A percentile compares a stretch with the other conserved stretches of the same genome.
Conservation (phyloP, 768 basidiomycete genomes). For the Tulasnella sp. region DNA sequence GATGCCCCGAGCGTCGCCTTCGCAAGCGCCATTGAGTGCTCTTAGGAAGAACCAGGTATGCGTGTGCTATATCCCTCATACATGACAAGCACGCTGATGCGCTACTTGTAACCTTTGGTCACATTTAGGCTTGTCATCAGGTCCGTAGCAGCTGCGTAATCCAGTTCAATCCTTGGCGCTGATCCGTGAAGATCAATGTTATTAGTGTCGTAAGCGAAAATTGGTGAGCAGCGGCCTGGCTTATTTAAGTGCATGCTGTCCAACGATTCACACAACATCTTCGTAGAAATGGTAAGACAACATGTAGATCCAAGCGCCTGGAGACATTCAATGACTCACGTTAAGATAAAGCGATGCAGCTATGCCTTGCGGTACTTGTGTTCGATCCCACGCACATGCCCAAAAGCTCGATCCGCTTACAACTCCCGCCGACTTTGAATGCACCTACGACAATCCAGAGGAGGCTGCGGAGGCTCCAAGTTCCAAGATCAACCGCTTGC, state of each 20-base stretch:
- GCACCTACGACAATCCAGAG: constrained; percentile 12
- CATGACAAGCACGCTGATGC: neutral
- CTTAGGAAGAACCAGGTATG: neutral
- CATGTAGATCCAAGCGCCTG: neutral
- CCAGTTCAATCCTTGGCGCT: neutral
- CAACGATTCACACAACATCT: neutral
- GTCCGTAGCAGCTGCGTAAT: neutral
- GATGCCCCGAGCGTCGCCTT: too few species aligned
- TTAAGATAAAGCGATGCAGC: neutral
- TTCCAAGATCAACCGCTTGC: neutral
- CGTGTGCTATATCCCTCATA: neutral
- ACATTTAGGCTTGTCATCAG: constrained; percentile 16
- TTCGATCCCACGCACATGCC: neutral
- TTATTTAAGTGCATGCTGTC: neutral
- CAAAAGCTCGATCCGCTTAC: neutral
- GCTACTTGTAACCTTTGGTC: neutral
- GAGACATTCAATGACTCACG: neutral
- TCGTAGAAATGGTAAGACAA: neutral
- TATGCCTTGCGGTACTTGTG: constrained; percentile 3
- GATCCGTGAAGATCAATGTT: neutral
- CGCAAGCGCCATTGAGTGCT: neutral
- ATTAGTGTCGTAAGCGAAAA: constrained; percentile 7
- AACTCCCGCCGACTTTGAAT: neutral
- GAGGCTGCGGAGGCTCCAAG: constrained; percentile 2
- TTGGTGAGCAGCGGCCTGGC: neutral